phyloP scores from a whole-genome alignment of 2,329 filamentous ascomycete species.

The Aureobasidium subglaciale region DNA sequence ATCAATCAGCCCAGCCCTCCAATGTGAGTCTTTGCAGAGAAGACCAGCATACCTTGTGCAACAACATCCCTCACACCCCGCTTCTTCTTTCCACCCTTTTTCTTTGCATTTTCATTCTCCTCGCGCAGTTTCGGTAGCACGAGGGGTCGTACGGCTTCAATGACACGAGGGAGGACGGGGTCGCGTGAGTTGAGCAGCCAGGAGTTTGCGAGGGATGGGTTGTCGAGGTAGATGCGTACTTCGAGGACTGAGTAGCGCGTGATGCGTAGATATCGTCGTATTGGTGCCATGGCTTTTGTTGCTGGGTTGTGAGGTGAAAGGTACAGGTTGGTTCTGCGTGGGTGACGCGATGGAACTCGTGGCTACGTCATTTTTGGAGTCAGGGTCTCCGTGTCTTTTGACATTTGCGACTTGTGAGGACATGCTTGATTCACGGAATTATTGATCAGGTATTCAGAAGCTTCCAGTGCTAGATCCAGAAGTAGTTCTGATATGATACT shows the following conservation, averaged over 20 bases:
- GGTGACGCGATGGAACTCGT: too few species aligned
- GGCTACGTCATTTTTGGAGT: too few species aligned
- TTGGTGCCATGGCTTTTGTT: slow-evolving; percentile 93
- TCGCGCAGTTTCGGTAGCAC: slow-evolving; percentile 88
- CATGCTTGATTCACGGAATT: too few species aligned
- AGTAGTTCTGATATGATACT: too few species aligned
- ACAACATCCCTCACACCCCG: slow-evolving; percentile 84
- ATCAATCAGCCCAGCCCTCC: too few species aligned
- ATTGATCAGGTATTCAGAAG: too few species aligned
- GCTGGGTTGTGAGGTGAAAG: too few species aligned
- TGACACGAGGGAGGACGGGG: slow-evolving; percentile 71
- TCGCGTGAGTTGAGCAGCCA: slow-evolving; percentile 77
- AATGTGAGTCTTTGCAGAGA: too few species aligned
- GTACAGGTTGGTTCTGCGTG: too few species aligned
- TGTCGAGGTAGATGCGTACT: slow-evolving; percentile 91
- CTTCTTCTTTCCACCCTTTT: slow-evolving; percentile 58
- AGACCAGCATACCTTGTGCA: slow-evolving; percentile 54
- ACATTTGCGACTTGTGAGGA: too few species aligned
- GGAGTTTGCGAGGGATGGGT: slow-evolving; percentile 70
- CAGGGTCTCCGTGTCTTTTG: too few species aligned
- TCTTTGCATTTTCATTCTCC: slow-evolving; percentile 57
- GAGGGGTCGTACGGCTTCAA: slow-evolving; percentile 74
- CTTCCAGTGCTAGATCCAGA: too few species aligned
- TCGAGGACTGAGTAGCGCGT: slow-evolving; percentile 93
- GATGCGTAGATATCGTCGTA: slow-evolving; percentile 83